Evolutionary conservation across 352 stramenopile species (phyloP).

Genomic region (Phytophthora fragariaefolia): DNA sequence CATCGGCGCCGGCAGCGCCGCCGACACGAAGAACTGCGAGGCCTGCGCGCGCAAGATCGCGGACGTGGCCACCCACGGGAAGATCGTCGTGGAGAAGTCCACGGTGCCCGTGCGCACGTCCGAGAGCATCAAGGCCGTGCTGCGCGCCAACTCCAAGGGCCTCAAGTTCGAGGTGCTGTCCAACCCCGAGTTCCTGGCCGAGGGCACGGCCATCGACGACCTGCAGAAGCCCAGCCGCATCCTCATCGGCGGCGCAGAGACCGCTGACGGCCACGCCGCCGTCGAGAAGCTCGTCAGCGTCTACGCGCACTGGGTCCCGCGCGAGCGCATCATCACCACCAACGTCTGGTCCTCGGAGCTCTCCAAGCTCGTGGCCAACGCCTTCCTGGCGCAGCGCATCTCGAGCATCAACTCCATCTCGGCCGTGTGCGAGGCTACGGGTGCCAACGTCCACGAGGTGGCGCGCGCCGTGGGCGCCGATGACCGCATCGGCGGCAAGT

Average conservation of each 20-base stretch:
- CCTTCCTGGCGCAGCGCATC: constrained; percentile 99
- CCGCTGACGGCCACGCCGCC: constrained; percentile 81
- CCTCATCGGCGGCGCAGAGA: constrained; percentile 98
- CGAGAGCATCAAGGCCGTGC: constrained; percentile 96
- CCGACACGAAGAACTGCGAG: constrained; percentile 99
- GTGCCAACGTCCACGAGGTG: constrained; percentile 98
- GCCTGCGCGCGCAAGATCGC: constrained; percentile 98
- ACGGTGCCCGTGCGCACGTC: constrained; percentile 99
- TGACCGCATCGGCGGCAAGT: constrained; percentile 97
- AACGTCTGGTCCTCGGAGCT: constrained; percentile 99
- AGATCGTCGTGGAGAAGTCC: constrained; percentile 99
- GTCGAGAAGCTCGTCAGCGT: constrained; percentile 94
- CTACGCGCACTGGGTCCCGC: constrained; percentile 98
- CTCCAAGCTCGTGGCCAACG: constrained; percentile 99
- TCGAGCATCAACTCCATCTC: constrained; percentile 99
- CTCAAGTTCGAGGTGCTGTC: constrained; percentile 97
- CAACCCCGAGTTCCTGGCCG: constrained; percentile 99
- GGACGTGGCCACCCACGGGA: constrained; percentile 92
- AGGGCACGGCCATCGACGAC: constrained; percentile 98
- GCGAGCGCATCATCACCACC: constrained; percentile 96
- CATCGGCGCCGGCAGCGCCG: constrained; percentile 96
- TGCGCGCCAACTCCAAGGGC: constrained; percentile 94
- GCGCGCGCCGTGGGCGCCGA: constrained; percentile 97
- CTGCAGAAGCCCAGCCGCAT: constrained; percentile 96
- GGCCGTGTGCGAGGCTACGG: constrained; percentile 98